A percentile compares a stretch with the other conserved stretches of the same genome.
phyloP scores from a whole-genome alignment of 2,329 filamentous ascomycete species.

The Venturia carpophila region DNA sequence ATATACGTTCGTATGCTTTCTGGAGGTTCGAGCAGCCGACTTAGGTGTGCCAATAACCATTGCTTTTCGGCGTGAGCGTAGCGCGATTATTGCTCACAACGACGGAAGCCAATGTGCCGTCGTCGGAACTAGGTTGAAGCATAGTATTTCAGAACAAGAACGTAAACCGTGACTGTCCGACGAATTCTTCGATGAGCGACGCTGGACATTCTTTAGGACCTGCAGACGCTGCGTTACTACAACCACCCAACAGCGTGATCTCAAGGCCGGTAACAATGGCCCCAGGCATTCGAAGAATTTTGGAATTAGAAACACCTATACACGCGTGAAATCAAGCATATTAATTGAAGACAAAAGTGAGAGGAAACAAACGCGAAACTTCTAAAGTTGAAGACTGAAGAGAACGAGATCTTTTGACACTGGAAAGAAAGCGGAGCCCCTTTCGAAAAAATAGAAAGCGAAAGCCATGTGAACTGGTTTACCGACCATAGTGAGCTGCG shows the following conservation, averaged over 20 bases:
- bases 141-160: slow-evolving; percentile 56
- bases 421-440: not conserved
- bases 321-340: no score
- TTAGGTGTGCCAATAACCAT: slow-evolving; percentile 53
- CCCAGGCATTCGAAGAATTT: not conserved
- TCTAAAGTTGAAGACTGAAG: no score
- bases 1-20: slow-evolving; percentile 47
- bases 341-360: no score
- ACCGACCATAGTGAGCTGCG: not conserved
- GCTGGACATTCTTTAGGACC: not conserved
- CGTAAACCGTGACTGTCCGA: slow-evolving; percentile 53
- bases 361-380: no score
- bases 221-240: not conserved
- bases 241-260: no score
- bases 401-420: not conserved
- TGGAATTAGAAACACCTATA: no score
- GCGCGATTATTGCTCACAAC: slow-evolving; percentile 46
- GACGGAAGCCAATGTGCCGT: slow-evolving; percentile 49
- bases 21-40: slow-evolving; percentile 47
- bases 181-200: slow-evolving; percentile 52
- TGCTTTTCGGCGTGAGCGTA: slow-evolving; percentile 44
- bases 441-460: not conserved
- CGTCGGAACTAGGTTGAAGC: slow-evolving; percentile 48
- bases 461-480: not conserved
- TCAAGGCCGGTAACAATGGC: not conserved